Conservation (phyloP, 768 basidiomycete genomes). For the Rhizopogon salebrosus region DNA sequence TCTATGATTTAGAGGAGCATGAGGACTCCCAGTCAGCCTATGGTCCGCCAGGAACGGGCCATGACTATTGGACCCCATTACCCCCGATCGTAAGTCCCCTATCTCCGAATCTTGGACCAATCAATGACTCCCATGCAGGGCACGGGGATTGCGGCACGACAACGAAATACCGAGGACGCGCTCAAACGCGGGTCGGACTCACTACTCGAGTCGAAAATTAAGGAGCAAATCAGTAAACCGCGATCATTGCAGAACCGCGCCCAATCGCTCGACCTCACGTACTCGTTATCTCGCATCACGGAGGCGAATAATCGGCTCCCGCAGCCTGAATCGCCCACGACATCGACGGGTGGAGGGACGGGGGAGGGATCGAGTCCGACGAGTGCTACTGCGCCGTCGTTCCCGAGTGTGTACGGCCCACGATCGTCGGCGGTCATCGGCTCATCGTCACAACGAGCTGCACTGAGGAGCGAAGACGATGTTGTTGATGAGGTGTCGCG, state of each 20-base stretch:
- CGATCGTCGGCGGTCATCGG: slow-evolving; percentile 45
- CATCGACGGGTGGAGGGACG: slow-evolving; percentile 65
- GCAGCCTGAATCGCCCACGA: slow-evolving; percentile 78
- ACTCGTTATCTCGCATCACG: slow-evolving; percentile 76
- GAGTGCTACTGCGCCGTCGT: slow-evolving; percentile 71
- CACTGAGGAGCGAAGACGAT: slow-evolving; percentile 44
- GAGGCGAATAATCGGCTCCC: slow-evolving; percentile 58
- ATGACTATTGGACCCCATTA: slow-evolving; percentile 75
- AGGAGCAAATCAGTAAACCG: slow-evolving; percentile 70
- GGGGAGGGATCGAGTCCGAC: slow-evolving; percentile 77
- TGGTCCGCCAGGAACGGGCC: slow-evolving; percentile 40
- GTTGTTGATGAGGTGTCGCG: slow-evolving; percentile 59
- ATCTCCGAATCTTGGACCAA: slow-evolving; percentile 3
- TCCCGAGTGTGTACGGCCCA: slow-evolving; percentile 81
- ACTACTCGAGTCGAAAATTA: slow-evolving; percentile 76
- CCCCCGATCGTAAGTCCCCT: slow-evolving; percentile 61
- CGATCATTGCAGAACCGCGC: slow-evolving; percentile 83
- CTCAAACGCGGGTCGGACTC: slow-evolving; percentile 83
- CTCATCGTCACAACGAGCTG: slow-evolving; percentile 37
- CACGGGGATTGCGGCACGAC: slow-evolving; percentile 61
- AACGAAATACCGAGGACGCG: slow-evolving; percentile 69
- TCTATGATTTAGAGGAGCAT: slow-evolving; percentile 73
- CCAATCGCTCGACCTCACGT: slow-evolving; percentile 84
- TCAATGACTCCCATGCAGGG: slow-evolving; percentile 38
- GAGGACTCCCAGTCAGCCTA: slow-evolving; percentile 61